Conservation (phyloP, 495 filamentous ascomycete species). For the Rusavskia elegans region DNA sequence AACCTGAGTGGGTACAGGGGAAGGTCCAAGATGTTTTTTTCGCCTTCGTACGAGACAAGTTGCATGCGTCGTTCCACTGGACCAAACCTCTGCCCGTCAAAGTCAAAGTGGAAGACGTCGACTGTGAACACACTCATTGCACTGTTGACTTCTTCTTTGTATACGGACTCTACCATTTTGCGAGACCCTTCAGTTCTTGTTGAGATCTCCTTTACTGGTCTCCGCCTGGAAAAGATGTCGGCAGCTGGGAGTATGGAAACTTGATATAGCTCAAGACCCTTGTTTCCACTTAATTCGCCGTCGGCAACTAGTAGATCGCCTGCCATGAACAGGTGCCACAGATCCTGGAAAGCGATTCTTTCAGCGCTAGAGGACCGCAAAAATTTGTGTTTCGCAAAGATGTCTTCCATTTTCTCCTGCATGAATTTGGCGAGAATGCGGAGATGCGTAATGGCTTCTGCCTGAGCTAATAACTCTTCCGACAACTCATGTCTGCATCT, state of each 20-base stretch:
- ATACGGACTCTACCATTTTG: slow-evolving; percentile 2
- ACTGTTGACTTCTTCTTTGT: slow-evolving; percentile 4
- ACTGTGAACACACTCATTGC: slow-evolving; percentile 9
- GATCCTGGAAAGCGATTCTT: slow-evolving; percentile 20
- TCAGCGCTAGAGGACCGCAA: slow-evolving; percentile 8
- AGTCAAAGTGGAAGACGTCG: slow-evolving; percentile 24
- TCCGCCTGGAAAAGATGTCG: slow-evolving; percentile 4
- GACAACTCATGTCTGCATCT: slow-evolving; percentile 7
- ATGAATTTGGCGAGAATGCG: slow-evolving; percentile 16
- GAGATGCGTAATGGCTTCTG: slow-evolving; percentile 15
- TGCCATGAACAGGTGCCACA: slow-evolving; percentile 27
- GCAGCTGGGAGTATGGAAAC: slow-evolving; percentile 3
- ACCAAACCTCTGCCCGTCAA: slow-evolving; percentile 24
- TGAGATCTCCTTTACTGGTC: slow-evolving; percentile 10
- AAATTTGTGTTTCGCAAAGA: slow-evolving; percentile 5
- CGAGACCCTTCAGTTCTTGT: slow-evolving; percentile 5
- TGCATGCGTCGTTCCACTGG: slow-evolving; percentile 17
- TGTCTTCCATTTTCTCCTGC: slow-evolving; percentile 13
- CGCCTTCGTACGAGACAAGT: slow-evolving; percentile 21
- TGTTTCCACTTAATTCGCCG: slow-evolving; percentile 10
- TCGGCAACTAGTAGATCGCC: slow-evolving; percentile 11
- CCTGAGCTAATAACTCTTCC: slow-evolving; percentile 8
- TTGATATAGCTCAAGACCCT: slow-evolving; percentile 1
- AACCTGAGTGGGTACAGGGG: slow-evolving; percentile 22
- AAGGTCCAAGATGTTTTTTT: slow-evolving; percentile 19